Base-by-base conservation (phyloP, 768 basidiomycete genomes). In the Sporobolomyces roseus region DNA sequence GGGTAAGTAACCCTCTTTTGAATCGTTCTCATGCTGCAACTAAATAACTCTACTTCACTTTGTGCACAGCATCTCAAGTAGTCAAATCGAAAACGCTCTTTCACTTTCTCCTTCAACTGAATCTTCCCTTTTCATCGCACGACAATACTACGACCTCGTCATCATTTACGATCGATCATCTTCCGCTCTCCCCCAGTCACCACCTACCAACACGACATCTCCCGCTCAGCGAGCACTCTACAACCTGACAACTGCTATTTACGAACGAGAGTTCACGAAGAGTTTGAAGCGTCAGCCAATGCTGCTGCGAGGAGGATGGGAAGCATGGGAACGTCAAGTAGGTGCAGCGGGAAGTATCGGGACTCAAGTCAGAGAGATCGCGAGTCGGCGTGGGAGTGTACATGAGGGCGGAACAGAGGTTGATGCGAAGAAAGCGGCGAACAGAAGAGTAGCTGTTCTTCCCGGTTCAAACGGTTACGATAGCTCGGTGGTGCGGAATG, bases 131-230 rank as follows among this genome's bases (percentile, higher is more conserved):
- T 98, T 98, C 78, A 78, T 80, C 48, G 88, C 91, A 68, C 88
- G 94, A 46, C 85, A 92, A 75, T 87, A 88, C 74, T 94, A 90
- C 77, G 93, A 96, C 73, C 78, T 93, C 27, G 86, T 99, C 30
- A 89, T 87, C 21, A 80, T 97, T 5, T 93, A 93, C 78, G 93
- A 98, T 78, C 66, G 75, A 4, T 56, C 76, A 17, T 78, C 79
- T 75, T 83, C 56, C 78, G 81, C 35, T 86, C 89, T 52, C 81
- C 83, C 61, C 78, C 81, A 23, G 82, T 85, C 45, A 59, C 83
- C 82, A 3, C 77, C 79, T 4, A 77, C 80, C 0, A 55, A 63
- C 25, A 81, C 81, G 14, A 81, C 85, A 0, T 84, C 86, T 0
- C 77, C 51, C 0, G 68, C 74, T 16, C 70, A 69, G 32, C 62